phyloP scores from a whole-genome alignment of 306 rosid species.

The Prunus fruticosa region DNA sequence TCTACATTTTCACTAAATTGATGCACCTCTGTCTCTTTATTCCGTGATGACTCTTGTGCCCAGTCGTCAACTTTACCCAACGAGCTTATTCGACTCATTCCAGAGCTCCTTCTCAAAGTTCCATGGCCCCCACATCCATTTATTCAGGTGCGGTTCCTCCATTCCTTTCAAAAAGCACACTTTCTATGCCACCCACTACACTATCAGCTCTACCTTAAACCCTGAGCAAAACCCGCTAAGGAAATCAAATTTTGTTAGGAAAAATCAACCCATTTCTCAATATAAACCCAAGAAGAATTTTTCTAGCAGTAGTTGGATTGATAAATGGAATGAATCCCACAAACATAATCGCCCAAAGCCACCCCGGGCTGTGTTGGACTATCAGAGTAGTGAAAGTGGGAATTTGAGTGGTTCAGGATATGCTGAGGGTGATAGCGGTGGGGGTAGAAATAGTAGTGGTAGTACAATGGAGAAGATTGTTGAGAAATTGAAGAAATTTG shows the following conservation, averaged over 20 bases:
- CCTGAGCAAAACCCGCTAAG: constrained; percentile 24
- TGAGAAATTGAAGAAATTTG: constrained; percentile 77
- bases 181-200: constrained; percentile 21
- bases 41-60: constrained; percentile 60
- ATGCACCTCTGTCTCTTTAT: constrained; percentile 4
- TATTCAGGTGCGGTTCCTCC: constrained; percentile 51
- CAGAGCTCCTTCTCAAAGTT: constrained; percentile 48
- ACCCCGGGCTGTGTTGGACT: constrained; percentile 49
- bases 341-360: constrained; percentile 41
- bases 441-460: constrained; percentile 28
- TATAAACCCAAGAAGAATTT: constrained; percentile 21
- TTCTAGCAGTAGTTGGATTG: constrained; percentile 54
- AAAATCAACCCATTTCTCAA: constrained; percentile 25
- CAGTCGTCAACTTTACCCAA: constrained; percentile 68
- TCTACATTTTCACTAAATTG: not conserved
- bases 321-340: constrained; percentile 52
- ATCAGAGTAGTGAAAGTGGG: constrained; percentile 47
- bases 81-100: constrained; percentile 61
- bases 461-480: constrained; percentile 90
- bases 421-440: constrained; percentile 25
- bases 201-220: constrained; percentile 14
- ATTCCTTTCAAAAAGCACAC: constrained; percentile 26
- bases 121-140: constrained; percentile 34
- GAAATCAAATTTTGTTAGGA: constrained; percentile 25
- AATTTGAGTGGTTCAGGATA: constrained; percentile 33